Evolutionary conservation across 768 basidiomycete genomes (phyloP), one percentile per base, ranked within the genome.

Genomic region (Glaciozyma martinii): DNA sequence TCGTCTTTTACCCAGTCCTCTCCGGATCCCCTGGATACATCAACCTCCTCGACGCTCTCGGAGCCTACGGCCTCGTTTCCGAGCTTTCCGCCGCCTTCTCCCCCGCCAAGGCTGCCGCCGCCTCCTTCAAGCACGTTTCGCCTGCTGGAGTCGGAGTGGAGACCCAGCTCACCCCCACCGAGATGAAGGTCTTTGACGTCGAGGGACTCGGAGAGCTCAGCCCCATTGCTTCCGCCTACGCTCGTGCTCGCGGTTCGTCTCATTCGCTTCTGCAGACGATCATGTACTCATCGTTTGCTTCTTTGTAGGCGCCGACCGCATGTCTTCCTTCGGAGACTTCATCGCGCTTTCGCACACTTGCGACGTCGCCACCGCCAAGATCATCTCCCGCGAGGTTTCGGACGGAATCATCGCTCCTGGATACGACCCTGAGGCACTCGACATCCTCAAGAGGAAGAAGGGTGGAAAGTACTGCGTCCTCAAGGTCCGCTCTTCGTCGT

Each of bases 291-390:
- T n/a, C 43, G 37, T 33, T 10, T 9, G 10, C 9, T 30, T 29
- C n/a, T 13, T 0, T 0, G 4, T 70, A 89, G 89, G 92, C 62
- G 94, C 95, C 29, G 95, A 99, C 76, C 86, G 95, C 60, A 99
- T 99, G 95, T 97, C 94, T 1, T 97, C 94, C 3, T 99, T 98
- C 76, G 95, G 95, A 7, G 95, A 99, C 79, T 99, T 98, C 76
- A 93, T 99, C 72, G 95, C 92, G 0, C 82, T 99, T 16, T 95
- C 92, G 23, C 86, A 87, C 32, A 84, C 86, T 25, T 95, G 93
- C 78, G 95, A 99, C 75, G 80, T 92, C 44, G 87, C 90, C 2
- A 98, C 95, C 13, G 95, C 95, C 50, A 86, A 85, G 69, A 93
- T 99, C 76, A 95, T 99, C 75, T 93, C 91, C n/a, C 84, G 95